Evolutionary conservation across 345 rosid species (phyloP), one percentile per base, ranked within the genome.

Genomic region (Triadica sebifera): DNA sequence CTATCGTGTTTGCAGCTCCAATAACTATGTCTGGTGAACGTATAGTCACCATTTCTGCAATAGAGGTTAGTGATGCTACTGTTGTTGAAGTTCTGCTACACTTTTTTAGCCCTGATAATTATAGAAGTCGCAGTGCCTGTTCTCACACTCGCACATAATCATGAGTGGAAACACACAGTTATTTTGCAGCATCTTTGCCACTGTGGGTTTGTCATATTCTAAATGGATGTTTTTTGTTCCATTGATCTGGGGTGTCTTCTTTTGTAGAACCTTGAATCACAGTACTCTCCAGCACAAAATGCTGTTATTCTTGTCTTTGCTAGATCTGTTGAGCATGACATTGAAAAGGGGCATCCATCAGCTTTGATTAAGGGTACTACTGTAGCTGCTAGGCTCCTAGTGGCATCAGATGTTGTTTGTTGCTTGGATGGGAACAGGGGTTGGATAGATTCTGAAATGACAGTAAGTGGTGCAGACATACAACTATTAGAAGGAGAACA

Each of bases 221-320:
- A 11, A 37, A 43, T 41, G 65, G 0, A 38, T 57, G 39, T 43
- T 6, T 20, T 55, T 56, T 51, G 17, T 63, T 50, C 29, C 9
- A 22, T 49, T 72, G 49, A 62, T 69, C 20, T 77, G 25, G 69
- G 58, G 38, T 77, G 81, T 47, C 13, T 37, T 75, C 58, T 50
- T 17, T 24, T 70, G 63, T 72, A 90, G 93, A 81, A 72, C 77
- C 85, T 84, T 24, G 85, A 82, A 74, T 74, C 85, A 56, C 62
- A 72, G 71, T 49, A 84, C 82, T 89, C 96, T 72, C 85, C 90
- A 53, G 89, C 91, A 60, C 96, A 87, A 74, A 85, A 84, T 66
- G 96, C 90, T 34, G 66, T 80, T 22, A 41, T 72, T 79, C 83
- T 80, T 60, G 93, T 90, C 51, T 89, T 83, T 78, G 85, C 86